Base-by-base conservation (phyloP, 345 rosid genomes). In the Clausena lansium region DNA sequence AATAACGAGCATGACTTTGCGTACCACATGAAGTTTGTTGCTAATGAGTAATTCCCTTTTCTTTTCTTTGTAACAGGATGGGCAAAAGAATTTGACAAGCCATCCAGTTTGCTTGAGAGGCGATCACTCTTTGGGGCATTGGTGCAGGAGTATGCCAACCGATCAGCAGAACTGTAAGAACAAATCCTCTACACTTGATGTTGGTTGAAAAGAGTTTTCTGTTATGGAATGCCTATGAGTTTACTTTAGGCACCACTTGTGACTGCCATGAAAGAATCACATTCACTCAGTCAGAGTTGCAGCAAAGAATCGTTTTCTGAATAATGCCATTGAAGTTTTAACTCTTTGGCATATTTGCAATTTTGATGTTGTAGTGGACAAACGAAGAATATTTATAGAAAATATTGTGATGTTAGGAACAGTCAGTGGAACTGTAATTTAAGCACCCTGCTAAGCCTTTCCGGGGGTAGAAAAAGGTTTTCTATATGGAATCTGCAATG, bases 81-180 rank as follows among this genome's bases (percentile, higher is more conserved):
- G 75, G 96, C 91, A 7, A 87, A 83, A 79, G 99, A 95, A 85
- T 95, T 88, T 55, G 97, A 92, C 55, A 91, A 74, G 55, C 99
- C 99, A 9, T 84, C 91, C 17, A 80, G 82, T 33, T 81, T 95
- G 87, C 85, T 95, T 0, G 94, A 92, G 84, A 87, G 88, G 79
- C 89, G 47, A 19, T 88, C 98, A 9, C 86, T 93, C 2, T 95
- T 95, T 67, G 93, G 86, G 22, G 96, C 98, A 58, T 38, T 95
- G 71, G 98, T 95, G 79, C 98, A 92, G 84, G 99, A 95, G 78
- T 95, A 95, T 17, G 98, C 98, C 41, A 90, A 90, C 62, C 90
- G 99, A 25, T 90, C 99, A 15, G 69, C 93, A 19, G 95, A 92
- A 66, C 74, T 92, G 25, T 93, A 81, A 20, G n/a, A 52, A 70